Base-by-base conservation (phyloP, 164 flowering plant genomes). In the Kalanchoe fedtschenkoi region DNA sequence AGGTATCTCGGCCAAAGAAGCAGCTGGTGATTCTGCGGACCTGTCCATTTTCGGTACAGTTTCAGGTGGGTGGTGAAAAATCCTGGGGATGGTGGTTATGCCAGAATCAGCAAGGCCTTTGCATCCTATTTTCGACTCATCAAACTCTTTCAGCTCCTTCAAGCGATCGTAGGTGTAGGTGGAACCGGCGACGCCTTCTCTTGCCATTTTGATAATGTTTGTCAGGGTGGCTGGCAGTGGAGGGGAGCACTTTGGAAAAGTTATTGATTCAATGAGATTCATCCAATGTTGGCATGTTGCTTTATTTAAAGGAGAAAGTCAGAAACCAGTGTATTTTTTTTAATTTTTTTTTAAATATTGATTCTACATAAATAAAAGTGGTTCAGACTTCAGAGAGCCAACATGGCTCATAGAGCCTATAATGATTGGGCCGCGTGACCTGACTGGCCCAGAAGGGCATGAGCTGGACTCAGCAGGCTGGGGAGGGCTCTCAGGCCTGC, bases 51-150 rank as follows among this genome's bases (percentile, higher is more conserved):
- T 19, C 24, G 55, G 13, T 54, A 65, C 66, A 21, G 65, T 58
- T 22, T 72, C 70, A 0, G 78, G 72, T 11, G 73, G 74, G 68
- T 78, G 75, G 22, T 68, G 46, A 70, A 79, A 79, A 65, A 79
- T 64, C 5, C 33, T 34, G 4, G 83, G 83, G 42, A 79, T 74
- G 47, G 64, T 4, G 21, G 80, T 72, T 54, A 68, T 60, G 51
- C 77, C 78, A 55, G 78, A 61, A 55, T 74, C 79, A 33, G 61
- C 44, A 10, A 76, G 74, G 26, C 74, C 76, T 44, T 79, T 76
- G 47, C 76, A 79, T 0, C 82, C 76, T 21, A 72, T 63, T 61
- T 76, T 78, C 34, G 78, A 70, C 34, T 79, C 75, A 46, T 79
- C 78, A 37, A 76, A 79, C 16, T 68, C 62, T 58, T 70, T 66